phyloP scores from a whole-genome alignment of 805 yeast species.

The Blastobotrys chiropterorum region DNA sequence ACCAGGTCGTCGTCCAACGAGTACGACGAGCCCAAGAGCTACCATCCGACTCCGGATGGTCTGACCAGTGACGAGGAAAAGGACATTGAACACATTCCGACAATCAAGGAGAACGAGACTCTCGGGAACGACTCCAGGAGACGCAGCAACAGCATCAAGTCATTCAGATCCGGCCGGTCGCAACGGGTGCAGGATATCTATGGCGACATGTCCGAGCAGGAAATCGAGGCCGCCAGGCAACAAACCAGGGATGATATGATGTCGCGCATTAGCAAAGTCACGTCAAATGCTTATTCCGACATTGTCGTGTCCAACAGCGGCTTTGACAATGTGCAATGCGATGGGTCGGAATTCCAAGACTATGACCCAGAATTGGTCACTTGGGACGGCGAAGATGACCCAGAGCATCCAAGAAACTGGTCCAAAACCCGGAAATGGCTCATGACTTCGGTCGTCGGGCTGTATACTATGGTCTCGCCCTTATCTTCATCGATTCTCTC shows the following conservation, averaged over 20 bases:
- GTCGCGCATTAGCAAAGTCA: constrained; percentile 29
- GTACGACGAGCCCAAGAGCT: too few species aligned
- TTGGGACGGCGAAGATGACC: constrained; percentile 61
- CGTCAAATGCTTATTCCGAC: constrained; percentile 10
- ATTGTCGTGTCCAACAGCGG: constrained; percentile 3
- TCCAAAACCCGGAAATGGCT: constrained; percentile 34
- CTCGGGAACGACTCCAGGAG: too few species aligned
- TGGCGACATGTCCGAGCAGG: constrained; percentile 34
- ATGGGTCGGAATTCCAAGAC: constrained; percentile 47
- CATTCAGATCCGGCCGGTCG: too few species aligned
- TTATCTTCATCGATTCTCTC: constrained; percentile 57
- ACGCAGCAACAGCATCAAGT: too few species aligned
- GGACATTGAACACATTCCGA: too few species aligned
- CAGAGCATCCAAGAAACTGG: constrained; percentile 64
- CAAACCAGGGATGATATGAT: constrained; percentile 40
- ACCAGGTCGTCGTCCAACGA: too few species aligned
- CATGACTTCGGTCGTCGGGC: constrained; percentile 42
- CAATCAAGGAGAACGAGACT: too few species aligned
- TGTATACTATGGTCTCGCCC: constrained; percentile 55
- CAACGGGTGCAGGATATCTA: constrained; percentile 36
- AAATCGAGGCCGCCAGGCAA: constrained; percentile 38
- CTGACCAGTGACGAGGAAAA: too few species aligned
- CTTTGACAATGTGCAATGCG: too few species aligned
- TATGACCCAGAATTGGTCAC: constrained; percentile 63
- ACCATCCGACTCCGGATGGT: too few species aligned